Base-by-base conservation (phyloP, 2,329 filamentous ascomycete species). In the Epichloe gansuensis region DNA sequence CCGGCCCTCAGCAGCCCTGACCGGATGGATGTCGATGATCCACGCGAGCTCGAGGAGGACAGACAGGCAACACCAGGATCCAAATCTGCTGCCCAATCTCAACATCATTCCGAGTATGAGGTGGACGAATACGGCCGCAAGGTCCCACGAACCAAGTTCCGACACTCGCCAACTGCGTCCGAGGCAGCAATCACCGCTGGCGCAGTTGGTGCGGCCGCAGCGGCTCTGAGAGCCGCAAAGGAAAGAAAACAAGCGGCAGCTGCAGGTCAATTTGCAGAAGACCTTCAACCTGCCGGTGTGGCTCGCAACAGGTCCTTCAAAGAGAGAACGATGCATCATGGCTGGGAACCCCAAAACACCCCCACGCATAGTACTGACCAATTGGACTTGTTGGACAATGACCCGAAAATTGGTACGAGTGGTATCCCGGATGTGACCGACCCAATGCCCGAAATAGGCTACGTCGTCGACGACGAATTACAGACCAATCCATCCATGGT, bases 401-500 rank as follows among this genome's bases (percentile, higher is more conserved):
- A 70, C 13, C 72, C 75, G 1, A 76, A 78, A 59, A 73, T 94
- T 74, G 78, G 77, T 42, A 80, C 85, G 44, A 89, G 77, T 63
- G 85, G 83, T 46, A 65, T 91, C 55, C 88, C 88, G 3, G 77
- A 84, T 57, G 69, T 79, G 38, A 70, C 83, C 53, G 75, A 91
- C 59, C 85, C 86, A 5, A 80, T 91, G 73, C 88, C 86, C 0
- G 89, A 91, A 62, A 82, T 87, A 61, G 88, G 85, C 4, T 85
- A 88, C 58, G 60, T 70, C 2, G 73, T 70, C 2, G 73, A 77
- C 11, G 77, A 81, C 39, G 89, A 94, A 56, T 77, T 88, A 15
- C 84, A 81, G 46, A 95, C 90, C 17, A 94, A 94, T 63, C 89
- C 89, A 3, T 95, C 91, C 0, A 76, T 91, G 48, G 82, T 94